Base-by-base conservation (phyloP, 345 rosid genomes). In the Dipteronia sinensis region DNA sequence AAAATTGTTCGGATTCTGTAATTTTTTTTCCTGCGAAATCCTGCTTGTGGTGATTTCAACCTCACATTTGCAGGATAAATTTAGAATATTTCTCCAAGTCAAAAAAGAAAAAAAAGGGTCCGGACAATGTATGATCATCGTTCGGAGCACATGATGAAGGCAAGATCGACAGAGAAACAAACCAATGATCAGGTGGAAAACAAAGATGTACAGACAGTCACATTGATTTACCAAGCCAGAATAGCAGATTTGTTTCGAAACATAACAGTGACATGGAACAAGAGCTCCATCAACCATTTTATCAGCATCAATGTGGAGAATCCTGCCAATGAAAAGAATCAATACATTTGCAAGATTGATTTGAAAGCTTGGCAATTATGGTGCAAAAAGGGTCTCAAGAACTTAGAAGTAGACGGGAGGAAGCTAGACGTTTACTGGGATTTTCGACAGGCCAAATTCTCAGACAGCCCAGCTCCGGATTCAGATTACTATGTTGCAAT, bases 321-420 rank as follows among this genome's bases (percentile, higher is more conserved):
- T 46, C 85, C 58, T 58, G 72, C 10, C 1, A 82, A 83, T 44
- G 86, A 84, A n/a, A 47, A 83, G 49, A 73, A 55, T 42, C 90
- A 76, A 23, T 87, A 75, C 63, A 82, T 72, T 15, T 85, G 89
- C 78, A 89, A 89, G 86, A 88, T 89, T 69, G 95, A 92, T 81
- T 65, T 92, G 5, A 83, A 87, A 47, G 79, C 89, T 15, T 88
- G 91, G 84, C 92, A 90, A 13, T 89, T 89, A 65, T 90, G 93
- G 93, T 88, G 88, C 0, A 92, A 83, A 31, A 92, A 90, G 59
- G 97, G 97, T 77, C 85, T 92, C n/a, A 92, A 90, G 74, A 89
- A 85, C 64, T 61, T 92, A 25, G 88, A 85, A 67, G 85, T 88
- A 16, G 83, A 86, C 7, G 82, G 79, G 0, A 65, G 66, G 20